Percentiles rank a stretch among this genome's conserved stretches.
Conservation (phyloP, 163 green algal genomes). For the Prototheca cutis region DNA sequence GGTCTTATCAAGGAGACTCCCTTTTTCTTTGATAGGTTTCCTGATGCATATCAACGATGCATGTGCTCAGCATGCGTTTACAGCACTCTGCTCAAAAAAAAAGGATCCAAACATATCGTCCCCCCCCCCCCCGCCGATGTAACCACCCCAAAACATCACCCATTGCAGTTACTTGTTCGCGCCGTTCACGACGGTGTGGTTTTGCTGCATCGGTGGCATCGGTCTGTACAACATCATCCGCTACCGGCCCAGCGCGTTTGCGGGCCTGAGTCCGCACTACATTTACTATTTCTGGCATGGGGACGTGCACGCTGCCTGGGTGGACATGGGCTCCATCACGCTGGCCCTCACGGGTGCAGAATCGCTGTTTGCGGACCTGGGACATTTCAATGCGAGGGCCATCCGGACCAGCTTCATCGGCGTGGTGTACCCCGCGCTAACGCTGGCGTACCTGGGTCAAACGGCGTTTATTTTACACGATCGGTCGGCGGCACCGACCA, state of each 20-base stretch:
- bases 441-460: conserved; percentile 60
- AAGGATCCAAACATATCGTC: too few relatives aligned
- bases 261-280: conserved; percentile 34
- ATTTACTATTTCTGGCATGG: conserved; percentile 31
- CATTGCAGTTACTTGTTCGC: neutral
- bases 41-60: neutral
- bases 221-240: conserved; percentile 45
- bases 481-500: neutral
- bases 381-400: conserved; percentile 43
- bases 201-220: conserved; percentile 31
- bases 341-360: conserved; percentile 60
- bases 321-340: conserved; percentile 41
- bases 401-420: conserved; percentile 36
- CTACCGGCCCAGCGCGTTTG: conserved; percentile 23
- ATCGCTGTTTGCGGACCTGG: conserved; percentile 64
- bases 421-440: conserved; percentile 49
- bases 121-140: too few relatives aligned
- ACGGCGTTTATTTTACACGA: conserved; percentile 21
- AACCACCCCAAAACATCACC: too few relatives aligned
- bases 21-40: too few relatives aligned
- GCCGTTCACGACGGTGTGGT: conserved; percentile 49
- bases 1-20: too few relatives aligned
- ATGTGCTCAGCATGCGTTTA: too few relatives aligned
- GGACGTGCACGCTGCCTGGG: conserved; percentile 26
- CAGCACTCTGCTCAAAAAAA: too few relatives aligned